Conservation (phyloP, 2,329 filamentous ascomycete species). For the Apiospora hydei region DNA sequence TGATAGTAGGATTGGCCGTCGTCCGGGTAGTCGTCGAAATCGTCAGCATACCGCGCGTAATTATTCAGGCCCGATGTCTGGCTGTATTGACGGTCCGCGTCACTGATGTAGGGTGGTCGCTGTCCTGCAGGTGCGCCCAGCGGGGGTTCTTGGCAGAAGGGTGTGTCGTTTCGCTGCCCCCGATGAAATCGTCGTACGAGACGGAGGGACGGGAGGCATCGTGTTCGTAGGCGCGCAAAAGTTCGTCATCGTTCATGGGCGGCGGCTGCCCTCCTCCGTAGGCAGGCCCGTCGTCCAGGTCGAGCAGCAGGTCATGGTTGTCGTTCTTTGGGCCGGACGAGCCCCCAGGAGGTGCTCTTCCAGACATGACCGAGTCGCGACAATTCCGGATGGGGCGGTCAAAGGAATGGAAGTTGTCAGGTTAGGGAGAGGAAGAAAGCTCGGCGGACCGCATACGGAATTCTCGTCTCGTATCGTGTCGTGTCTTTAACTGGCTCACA, state of each 20-base stretch:
- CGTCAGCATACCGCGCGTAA: slow-evolving; percentile 89
- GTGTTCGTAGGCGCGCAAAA: slow-evolving; percentile 74
- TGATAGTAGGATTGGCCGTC: slow-evolving; percentile 87
- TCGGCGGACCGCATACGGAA: slow-evolving; percentile 14
- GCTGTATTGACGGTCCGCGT: slow-evolving; percentile 59
- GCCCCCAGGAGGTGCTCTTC: slow-evolving; percentile 61
- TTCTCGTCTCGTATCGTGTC: neutral
- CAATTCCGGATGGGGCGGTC: neutral
- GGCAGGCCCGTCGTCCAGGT: slow-evolving; percentile 73
- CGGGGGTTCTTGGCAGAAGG: slow-evolving; percentile 51
- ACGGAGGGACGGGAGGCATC: slow-evolving; percentile 78
- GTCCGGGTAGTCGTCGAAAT: slow-evolving; percentile 81
- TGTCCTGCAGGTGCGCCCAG: slow-evolving; percentile 40
- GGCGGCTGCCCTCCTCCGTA: slow-evolving; percentile 77
- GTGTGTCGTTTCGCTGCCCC: slow-evolving; percentile 67
- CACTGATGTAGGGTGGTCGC: slow-evolving; percentile 52
- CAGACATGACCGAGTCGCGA: slow-evolving; percentile 60
- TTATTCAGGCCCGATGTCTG: slow-evolving; percentile 87
- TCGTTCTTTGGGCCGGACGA: slow-evolving; percentile 52
- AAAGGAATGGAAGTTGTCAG: slow-evolving; percentile 7
- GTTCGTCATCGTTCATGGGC: slow-evolving; percentile 80
- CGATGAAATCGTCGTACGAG: slow-evolving; percentile 95
- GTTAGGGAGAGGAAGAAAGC: slow-evolving; percentile 4
- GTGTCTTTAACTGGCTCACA: neutral
- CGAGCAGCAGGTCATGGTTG: slow-evolving; percentile 70